These are phyloP conservation scores for Tuber umbilicatum DNA, from an alignment of 495 filamentous ascomycete species.

Conservation along the genomic window DNA sequence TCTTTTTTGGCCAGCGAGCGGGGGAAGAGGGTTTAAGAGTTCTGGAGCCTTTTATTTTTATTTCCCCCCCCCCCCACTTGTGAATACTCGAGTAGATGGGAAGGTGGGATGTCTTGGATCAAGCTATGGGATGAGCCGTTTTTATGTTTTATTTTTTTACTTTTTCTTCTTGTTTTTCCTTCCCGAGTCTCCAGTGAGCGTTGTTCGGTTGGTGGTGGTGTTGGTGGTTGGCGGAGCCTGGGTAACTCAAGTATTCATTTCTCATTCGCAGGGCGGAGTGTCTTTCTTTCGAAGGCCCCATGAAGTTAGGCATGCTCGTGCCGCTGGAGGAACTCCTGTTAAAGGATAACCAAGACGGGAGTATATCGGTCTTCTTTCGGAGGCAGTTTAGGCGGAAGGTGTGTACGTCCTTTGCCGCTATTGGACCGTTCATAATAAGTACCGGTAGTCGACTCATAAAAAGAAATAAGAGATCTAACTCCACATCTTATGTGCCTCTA, in stretches of 20 bases:
- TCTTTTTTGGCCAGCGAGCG: not conserved
- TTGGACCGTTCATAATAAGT: not conserved
- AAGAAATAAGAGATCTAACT: not conserved
- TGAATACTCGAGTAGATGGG: not conserved
- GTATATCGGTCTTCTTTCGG: constrained; percentile 24
- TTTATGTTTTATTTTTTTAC: not conserved
- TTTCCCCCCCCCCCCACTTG: no score
- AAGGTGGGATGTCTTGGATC: constrained; percentile 10
- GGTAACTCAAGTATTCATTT: constrained; percentile 5
- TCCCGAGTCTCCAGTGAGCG: not conserved
- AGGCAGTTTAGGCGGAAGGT: constrained; percentile 31
- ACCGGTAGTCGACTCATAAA: not conserved
- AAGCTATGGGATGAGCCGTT: constrained; percentile 9
- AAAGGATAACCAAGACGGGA: constrained; percentile 29
- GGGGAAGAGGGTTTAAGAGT: not conserved
- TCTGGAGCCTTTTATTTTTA: not conserved
- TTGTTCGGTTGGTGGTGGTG: constrained; percentile 6
- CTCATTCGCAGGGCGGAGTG: constrained; percentile 24
- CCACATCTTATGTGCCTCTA: constrained; percentile 13
- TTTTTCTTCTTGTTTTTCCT: not conserved
- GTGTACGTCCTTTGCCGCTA: constrained; percentile 8
- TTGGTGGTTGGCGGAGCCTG: not conserved
- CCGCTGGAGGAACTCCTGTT: constrained; percentile 25
- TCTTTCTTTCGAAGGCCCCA: constrained; percentile 29
- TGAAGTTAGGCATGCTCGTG: constrained; percentile 28